phyloP scores from a whole-genome alignment of 331 rosid genomes.

The Dryas integrifolia region DNA sequence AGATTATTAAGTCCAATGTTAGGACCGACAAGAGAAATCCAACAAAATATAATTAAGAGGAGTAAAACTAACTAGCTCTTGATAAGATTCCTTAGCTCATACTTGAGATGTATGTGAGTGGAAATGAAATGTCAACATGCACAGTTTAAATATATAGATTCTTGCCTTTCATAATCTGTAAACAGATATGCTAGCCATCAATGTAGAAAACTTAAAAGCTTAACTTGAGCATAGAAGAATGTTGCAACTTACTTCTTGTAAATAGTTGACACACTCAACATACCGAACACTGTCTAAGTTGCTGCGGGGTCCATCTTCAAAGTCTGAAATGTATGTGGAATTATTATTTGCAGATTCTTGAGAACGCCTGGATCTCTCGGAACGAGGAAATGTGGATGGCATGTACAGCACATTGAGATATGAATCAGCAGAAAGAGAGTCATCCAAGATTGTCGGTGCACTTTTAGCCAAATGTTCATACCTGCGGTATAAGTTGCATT shows the following conservation, averaged over 20 bases:
- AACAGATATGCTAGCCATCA: slow-evolving; percentile 9
- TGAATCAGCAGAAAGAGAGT: slow-evolving; percentile 99
- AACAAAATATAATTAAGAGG: background rate
- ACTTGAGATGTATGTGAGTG: background rate
- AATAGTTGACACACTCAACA: slow-evolving; percentile 80
- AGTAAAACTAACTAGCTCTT: background rate
- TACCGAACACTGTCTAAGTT: slow-evolving; percentile 78
- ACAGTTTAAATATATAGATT: background rate
- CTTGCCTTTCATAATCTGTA: background rate
- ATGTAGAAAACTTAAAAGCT: slow-evolving; percentile 12
- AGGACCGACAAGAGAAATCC: background rate
- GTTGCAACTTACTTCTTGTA: slow-evolving; percentile 69
- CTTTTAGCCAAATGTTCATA: slow-evolving; percentile 96
- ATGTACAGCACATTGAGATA: slow-evolving; percentile 90
- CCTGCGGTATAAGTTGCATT: slow-evolving; percentile 55
- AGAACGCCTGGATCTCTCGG: slow-evolving; percentile 83
- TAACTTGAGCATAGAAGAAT: slow-evolving; percentile 24
- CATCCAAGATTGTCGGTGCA: slow-evolving; percentile 95
- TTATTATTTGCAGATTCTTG: slow-evolving; percentile 52
- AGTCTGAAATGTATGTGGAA: slow-evolving; percentile 55
- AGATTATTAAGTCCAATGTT: too few species aligned
- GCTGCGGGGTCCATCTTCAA: slow-evolving; percentile 95
- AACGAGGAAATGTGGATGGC: slow-evolving; percentile 97
- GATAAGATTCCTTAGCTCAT: background rate
- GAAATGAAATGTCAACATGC: background rate